Conservation (phyloP, 108 stramenopile genomes). For the Bacterosira constricta region DNA sequence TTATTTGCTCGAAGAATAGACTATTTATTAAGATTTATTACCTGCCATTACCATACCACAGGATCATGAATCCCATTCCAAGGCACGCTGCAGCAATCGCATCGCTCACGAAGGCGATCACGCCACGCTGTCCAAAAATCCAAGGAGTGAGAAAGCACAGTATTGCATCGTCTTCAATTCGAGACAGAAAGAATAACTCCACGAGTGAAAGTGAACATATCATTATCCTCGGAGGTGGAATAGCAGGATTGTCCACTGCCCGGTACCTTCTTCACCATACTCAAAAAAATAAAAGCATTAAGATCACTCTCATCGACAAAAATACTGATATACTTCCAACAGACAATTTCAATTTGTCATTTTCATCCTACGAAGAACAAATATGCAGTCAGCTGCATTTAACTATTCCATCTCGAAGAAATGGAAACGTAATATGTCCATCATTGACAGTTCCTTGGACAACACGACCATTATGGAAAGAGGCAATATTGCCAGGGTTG, state of each 20-base stretch:
- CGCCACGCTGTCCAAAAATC: too few species aligned
- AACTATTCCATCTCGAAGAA: constrained; percentile 33
- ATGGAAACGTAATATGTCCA: constrained; percentile 41
- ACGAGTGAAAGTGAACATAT: constrained; percentile 6
- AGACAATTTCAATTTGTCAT: background rate
- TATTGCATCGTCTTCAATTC: background rate
- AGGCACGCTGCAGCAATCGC: background rate
- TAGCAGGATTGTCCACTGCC: constrained; percentile 39
- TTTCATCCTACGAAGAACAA: constrained; percentile 2
- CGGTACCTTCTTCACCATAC: constrained; percentile 27
- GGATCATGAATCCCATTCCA: background rate
- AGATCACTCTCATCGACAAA: constrained; percentile 35
- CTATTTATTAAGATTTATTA: too few species aligned
- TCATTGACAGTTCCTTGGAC: constrained; percentile 45
- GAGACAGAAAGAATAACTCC: background rate
- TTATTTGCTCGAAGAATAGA: too few species aligned
- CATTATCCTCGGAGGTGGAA: constrained; percentile 42
- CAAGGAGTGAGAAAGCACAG: background rate
- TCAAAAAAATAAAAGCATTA: background rate
- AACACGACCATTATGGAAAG: constrained; percentile 23
- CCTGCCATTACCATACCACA: too few species aligned
- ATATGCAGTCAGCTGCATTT: constrained; percentile 1
- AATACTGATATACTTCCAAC: constrained; percentile 5
- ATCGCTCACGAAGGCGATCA: too few species aligned
- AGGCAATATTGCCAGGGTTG: constrained; percentile 27